phyloP scores from a whole-genome alignment of 1,284 basidiomycete genomes.

The Ganoderma meredithae region DNA sequence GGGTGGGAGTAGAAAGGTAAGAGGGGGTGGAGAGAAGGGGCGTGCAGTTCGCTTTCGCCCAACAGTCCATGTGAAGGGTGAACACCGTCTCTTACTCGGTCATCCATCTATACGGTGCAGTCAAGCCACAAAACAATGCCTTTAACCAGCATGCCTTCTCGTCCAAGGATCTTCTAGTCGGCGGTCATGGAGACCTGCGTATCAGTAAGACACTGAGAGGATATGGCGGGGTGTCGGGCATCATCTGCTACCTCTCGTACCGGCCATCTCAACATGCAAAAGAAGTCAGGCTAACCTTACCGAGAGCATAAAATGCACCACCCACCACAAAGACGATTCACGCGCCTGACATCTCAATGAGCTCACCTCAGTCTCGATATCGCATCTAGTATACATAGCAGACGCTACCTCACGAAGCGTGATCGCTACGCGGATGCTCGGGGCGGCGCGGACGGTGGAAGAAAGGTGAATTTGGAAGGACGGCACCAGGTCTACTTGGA shows the following conservation, averaged over 20 bases:
- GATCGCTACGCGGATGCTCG: neutral
- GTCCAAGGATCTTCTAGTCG: neutral
- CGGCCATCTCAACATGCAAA: neutral
- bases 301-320: neutral
- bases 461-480: slow-evolving; percentile 22
- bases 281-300: neutral
- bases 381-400: neutral
- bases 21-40: neutral
- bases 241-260: neutral
- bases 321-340: neutral
- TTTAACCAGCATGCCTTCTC: neutral
- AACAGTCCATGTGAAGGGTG: neutral
- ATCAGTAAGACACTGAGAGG: no score
- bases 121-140: no score
- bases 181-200: neutral
- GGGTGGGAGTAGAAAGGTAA: neutral
- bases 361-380: neutral
- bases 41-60: neutral
- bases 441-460: neutral
- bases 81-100: neutral
- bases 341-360: neutral
- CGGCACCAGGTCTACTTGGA: slow-evolving; percentile 27
- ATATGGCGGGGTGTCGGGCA: neutral
- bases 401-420: neutral
- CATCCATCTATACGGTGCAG: neutral